A percentile compares a stretch with the other conserved stretches of the same genome.
phyloP scores from a whole-genome alignment of 345 rosid genomes.

The Dovyalis caffra region DNA sequence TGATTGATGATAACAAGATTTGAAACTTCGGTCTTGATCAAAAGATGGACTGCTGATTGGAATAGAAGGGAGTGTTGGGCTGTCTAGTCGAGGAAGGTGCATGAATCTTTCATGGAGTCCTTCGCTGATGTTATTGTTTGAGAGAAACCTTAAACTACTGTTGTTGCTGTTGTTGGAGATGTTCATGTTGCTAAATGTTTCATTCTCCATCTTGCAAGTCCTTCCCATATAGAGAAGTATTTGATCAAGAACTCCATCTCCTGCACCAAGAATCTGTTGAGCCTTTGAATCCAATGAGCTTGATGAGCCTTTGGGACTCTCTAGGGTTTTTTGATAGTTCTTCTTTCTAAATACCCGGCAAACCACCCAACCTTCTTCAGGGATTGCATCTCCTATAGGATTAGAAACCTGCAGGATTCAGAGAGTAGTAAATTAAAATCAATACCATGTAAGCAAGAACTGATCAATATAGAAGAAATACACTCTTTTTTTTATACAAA shows the following conservation, averaged over 20 bases:
- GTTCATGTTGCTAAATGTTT: constrained; percentile 19
- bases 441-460: not conserved
- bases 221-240: constrained; percentile 71
- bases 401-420: constrained; percentile 35
- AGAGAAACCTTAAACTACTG: constrained; percentile 21
- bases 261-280: constrained; percentile 32
- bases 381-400: constrained; percentile 43
- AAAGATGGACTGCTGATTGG: constrained; percentile 14
- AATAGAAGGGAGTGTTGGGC: constrained; percentile 42
- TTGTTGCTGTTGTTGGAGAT: constrained; percentile 16
- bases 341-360: constrained; percentile 93
- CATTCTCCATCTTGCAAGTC: constrained; percentile 55
- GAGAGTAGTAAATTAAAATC: not conserved
- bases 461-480: not conserved
- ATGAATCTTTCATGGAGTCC: constrained; percentile 46
- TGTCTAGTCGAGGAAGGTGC: constrained; percentile 75
- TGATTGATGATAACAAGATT: constrained; percentile 23
- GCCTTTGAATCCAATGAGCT: constrained; percentile 48
- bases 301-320: constrained; percentile 56
- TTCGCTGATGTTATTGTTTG: constrained; percentile 23
- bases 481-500: not conserved
- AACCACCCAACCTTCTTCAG: constrained; percentile 98
- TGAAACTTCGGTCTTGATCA: constrained; percentile 24
- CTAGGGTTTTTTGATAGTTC: constrained; percentile 79
- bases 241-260: constrained; percentile 56